A percentile compares a stretch with the other conserved stretches of the same genome.
These are phyloP conservation scores for Orbilia oligospora DNA, from an alignment of 2,329 filamentous ascomycete genomes.

Conservation along the genomic window DNA sequence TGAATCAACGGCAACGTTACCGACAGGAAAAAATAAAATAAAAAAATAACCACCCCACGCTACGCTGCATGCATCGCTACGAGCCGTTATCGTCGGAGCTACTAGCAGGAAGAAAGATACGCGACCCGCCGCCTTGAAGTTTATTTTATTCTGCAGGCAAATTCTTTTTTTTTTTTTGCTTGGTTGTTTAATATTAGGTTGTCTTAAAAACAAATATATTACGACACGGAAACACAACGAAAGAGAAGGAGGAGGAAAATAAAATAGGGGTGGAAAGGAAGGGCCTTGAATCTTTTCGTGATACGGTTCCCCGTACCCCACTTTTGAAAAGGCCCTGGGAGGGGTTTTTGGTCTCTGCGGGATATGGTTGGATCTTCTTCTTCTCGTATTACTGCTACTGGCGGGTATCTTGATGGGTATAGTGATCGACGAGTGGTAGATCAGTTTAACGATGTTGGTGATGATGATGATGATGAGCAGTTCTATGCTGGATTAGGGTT, in stretches of 20 bases:
- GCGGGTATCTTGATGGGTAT: conserved; percentile 20
- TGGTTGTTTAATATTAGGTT: background rate
- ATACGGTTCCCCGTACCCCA: background rate
- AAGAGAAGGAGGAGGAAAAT: background rate
- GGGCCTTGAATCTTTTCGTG: conserved; percentile 4
- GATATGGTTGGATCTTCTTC: conserved; percentile 17
- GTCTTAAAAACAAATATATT: conserved; percentile 8
- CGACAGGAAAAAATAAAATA: background rate
- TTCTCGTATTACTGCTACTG: conserved; percentile 11
- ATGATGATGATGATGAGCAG: conserved; percentile 18
- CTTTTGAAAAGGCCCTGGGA: background rate
- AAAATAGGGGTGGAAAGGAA: conserved; percentile 4
- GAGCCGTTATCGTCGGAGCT: conserved; percentile 36
- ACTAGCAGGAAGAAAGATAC: conserved; percentile 42
- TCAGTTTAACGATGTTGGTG: background rate
- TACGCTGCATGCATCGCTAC: conserved; percentile 42
- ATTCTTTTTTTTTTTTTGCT: background rate
- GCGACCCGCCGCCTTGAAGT: conserved; percentile 50
- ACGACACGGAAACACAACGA: background rate
- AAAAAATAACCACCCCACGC: conserved; percentile 5
- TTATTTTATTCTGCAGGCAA: conserved; percentile 6
- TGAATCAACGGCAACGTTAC: conserved; percentile 8
- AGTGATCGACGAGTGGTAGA: conserved; percentile 24
- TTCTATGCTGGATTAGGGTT: conserved; percentile 21
- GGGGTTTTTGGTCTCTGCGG: background rate